A percentile compares a stretch with the other conserved stretches of the same genome.
These are phyloP conservation scores for Blastobotrys indianensis DNA, from an alignment of 1,139 yeast species.

Conservation along the genomic window DNA sequence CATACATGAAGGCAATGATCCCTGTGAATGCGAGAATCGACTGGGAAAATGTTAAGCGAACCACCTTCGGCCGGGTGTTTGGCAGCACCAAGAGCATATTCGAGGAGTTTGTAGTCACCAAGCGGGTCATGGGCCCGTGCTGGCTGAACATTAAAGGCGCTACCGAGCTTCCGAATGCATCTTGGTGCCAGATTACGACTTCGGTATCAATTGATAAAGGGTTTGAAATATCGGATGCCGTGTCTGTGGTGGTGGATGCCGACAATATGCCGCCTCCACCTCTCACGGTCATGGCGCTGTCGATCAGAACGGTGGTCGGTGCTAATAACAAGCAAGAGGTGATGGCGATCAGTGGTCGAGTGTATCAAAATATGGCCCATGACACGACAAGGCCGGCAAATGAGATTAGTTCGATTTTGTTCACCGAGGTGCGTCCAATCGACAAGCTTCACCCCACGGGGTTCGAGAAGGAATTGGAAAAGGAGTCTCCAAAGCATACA, in stretches of 20 bases:
- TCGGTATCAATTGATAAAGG: conserved; percentile 9
- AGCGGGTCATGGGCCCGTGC: conserved; percentile 94
- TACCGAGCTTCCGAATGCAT: conserved; percentile 56
- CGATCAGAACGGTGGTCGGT: conserved; percentile 78
- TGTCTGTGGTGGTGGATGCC: conserved; percentile 47
- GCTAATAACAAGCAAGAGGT: conserved; percentile 75
- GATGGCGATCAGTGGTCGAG: conserved; percentile 72
- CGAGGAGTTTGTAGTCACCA: conserved; percentile 78
- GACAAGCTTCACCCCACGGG: conserved; percentile 66
- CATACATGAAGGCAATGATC: conserved; percentile 70
- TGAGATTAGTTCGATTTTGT: conserved; percentile 27
- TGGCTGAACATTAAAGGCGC: conserved; percentile 75
- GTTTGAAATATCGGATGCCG: conserved; percentile 37
- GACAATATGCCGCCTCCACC: conserved; percentile 46
- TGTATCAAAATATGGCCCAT: conserved; percentile 51
- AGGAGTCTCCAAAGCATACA: conserved; percentile 18
- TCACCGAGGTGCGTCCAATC: conserved; percentile 71
- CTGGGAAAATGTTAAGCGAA: conserved; percentile 6
- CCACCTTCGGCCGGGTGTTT: conserved; percentile 59
- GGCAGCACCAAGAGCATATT: conserved; percentile 72
- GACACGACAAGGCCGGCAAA: conserved; percentile 42
- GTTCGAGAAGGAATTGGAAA: conserved; percentile 41
- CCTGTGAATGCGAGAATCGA: conserved; percentile 48
- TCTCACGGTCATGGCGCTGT: conserved; percentile 64
- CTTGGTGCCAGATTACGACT: conserved; percentile 73